phyloP scores from a whole-genome alignment of 2,329 filamentous ascomycete genomes.

The Blumeria graminis region DNA sequence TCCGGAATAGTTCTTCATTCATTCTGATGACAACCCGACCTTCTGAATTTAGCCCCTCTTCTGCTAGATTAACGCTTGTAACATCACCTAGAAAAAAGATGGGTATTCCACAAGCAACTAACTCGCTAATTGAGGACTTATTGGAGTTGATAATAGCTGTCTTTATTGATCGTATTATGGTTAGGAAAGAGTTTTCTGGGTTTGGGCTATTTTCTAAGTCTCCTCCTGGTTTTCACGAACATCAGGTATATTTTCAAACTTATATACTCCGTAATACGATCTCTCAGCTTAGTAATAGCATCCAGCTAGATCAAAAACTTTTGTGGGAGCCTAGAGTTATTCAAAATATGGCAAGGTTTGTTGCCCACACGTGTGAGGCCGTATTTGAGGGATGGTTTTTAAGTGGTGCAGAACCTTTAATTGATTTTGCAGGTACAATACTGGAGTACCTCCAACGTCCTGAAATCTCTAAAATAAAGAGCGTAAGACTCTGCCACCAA shows the following conservation, averaged over 20 bases:
- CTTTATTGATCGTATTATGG: conserved; percentile 66
- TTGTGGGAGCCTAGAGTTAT: conserved; percentile 63
- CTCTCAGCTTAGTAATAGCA: conserved; percentile 39
- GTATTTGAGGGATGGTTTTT: conserved; percentile 95
- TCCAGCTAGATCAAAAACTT: conserved; percentile 47
- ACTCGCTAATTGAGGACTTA: conserved; percentile 50
- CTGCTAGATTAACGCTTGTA: conserved; percentile 36
- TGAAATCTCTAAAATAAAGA: conserved; percentile 59
- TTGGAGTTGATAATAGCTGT: conserved; percentile 56
- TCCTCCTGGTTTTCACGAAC: conserved; percentile 78
- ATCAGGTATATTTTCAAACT: conserved; percentile 87
- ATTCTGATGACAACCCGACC: conserved; percentile 58
- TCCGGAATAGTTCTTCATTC: conserved; percentile 73
- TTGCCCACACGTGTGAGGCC: conserved; percentile 61
- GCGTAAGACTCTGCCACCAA: conserved; percentile 73
- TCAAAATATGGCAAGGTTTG: conserved; percentile 66
- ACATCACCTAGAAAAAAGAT: conserved; percentile 33
- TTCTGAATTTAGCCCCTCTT: conserved; percentile 29
- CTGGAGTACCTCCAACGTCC: conserved; percentile 76
- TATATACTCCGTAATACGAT: conserved; percentile 61
- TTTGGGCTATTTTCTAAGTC: conserved; percentile 70
- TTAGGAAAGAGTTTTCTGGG: conserved; percentile 73
- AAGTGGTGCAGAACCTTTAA: conserved; percentile 55
- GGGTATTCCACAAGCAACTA: conserved; percentile 29
- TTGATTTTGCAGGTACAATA: conserved; percentile 68